These are phyloP conservation scores for Leucocoprinus leucothites DNA, from an alignment of 768 basidiomycete genomes.

Conservation along the genomic window DNA sequence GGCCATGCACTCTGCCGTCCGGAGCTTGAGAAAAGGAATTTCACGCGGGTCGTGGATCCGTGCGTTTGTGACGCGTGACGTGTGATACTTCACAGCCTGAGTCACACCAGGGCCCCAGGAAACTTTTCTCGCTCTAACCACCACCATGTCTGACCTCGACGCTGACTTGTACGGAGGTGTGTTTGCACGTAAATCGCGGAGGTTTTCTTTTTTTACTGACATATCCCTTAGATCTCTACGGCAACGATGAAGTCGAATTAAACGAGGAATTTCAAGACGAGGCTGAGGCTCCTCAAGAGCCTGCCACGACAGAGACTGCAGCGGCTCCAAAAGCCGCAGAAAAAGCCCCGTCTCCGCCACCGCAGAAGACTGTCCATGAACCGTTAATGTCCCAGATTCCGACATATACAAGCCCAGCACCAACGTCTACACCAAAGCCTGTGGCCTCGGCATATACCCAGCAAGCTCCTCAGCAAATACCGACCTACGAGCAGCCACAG, in stretches of 20 bases:
- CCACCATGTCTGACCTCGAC: slow-evolving; percentile 76
- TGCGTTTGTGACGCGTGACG: slow-evolving; percentile 17
- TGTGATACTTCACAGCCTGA: slow-evolving; percentile 6
- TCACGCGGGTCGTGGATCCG: neutral
- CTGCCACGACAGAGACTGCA: slow-evolving; percentile 4
- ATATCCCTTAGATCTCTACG: slow-evolving; percentile 60
- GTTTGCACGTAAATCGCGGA: slow-evolving; percentile 20
- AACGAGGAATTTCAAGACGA: slow-evolving; percentile 36
- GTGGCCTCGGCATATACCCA: slow-evolving; percentile 12
- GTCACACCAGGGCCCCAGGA: slow-evolving; percentile 1
- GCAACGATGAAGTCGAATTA: slow-evolving; percentile 65
- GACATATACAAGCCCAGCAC: slow-evolving; percentile 28
- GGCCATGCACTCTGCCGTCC: neutral
- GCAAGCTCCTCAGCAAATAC: slow-evolving; percentile 64
- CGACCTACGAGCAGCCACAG: slow-evolving; percentile 71
- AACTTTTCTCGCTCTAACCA: slow-evolving; percentile 23
- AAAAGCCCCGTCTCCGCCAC: slow-evolving; percentile 9
- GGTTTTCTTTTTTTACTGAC: neutral
- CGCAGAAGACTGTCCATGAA: slow-evolving; percentile 21
- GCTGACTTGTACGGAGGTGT: slow-evolving; percentile 88
- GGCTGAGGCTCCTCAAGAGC: slow-evolving; percentile 15
- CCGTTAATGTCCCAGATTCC: slow-evolving; percentile 22
- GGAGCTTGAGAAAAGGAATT: neutral
- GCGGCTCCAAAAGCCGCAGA: slow-evolving; percentile 7
- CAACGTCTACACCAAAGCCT: neutral